Evolutionary conservation across 108 stramenopile species (phyloP).

Genomic region (Cyclotella sp.): DNA sequence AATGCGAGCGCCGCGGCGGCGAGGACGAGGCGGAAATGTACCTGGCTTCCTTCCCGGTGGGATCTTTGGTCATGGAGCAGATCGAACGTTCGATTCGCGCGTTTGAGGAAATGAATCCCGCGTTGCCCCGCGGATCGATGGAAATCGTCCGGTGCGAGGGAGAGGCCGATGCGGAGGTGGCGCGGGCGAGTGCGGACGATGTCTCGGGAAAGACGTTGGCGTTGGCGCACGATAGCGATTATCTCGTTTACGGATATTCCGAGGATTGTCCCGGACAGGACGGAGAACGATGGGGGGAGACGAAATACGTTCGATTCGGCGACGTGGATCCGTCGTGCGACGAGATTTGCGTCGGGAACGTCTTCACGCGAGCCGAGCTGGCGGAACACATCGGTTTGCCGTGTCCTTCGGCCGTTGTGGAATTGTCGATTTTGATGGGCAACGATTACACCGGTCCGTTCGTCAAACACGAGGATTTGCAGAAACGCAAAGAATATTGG

Average conservation of each 20-base stretch:
- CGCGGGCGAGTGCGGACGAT: conserved; percentile 49
- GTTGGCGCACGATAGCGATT: conserved; percentile 71
- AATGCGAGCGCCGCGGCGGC: neutral
- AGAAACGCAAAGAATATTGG: conserved; percentile 33
- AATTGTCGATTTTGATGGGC: conserved; percentile 68
- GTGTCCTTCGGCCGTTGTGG: conserved; percentile 54
- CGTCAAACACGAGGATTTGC: conserved; percentile 19
- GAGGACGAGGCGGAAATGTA: conserved; percentile 40
- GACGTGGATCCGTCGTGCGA: conserved; percentile 26
- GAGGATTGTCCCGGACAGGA: neutral
- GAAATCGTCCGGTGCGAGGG: conserved; percentile 54
- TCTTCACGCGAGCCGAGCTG: conserved; percentile 34
- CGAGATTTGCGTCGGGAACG: conserved; percentile 7
- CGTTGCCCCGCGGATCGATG: conserved; percentile 26
- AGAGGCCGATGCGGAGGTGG: conserved; percentile 75
- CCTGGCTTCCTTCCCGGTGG: conserved; percentile 49
- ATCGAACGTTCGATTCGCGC: conserved; percentile 25
- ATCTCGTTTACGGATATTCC: conserved; percentile 54
- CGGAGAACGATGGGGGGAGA: conserved; percentile 13
- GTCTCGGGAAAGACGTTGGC: conserved; percentile 38
- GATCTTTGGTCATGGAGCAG: conserved; percentile 48
- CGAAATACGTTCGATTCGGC: conserved; percentile 60
- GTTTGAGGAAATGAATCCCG: conserved; percentile 12
- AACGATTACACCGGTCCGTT: conserved; percentile 71
- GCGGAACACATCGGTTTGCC: conserved; percentile 54